Percentiles rank a stretch among this genome's conserved stretches.
phyloP scores from a whole-genome alignment of 2,329 filamentous ascomycete genomes.

The Calonectria crousiana region DNA sequence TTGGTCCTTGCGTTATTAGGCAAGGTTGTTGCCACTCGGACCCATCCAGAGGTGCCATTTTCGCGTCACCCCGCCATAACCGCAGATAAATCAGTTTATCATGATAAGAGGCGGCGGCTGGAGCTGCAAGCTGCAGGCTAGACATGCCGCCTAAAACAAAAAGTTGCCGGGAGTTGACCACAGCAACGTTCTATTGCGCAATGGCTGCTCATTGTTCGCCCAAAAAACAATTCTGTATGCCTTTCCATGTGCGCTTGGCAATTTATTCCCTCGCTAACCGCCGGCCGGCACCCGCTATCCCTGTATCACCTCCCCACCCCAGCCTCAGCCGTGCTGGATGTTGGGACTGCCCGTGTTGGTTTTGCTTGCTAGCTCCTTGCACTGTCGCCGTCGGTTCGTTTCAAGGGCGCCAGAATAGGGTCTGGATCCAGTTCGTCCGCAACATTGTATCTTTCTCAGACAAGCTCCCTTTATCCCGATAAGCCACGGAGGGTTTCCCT shows the following conservation, averaged over 20 bases:
- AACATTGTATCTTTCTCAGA: background rate
- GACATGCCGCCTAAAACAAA: background rate
- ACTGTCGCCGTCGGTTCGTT: background rate
- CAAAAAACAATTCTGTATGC: background rate
- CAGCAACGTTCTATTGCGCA: constrained; percentile 1
- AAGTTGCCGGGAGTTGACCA: background rate
- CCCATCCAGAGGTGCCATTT: constrained; percentile 10
- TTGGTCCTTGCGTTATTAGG: constrained; percentile 18
- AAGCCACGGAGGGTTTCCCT: background rate
- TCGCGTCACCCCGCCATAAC: constrained; percentile 15
- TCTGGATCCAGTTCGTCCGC: background rate
- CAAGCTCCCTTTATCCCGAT: background rate
- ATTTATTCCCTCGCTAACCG: constrained; percentile 9
- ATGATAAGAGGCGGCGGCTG: constrained; percentile 5
- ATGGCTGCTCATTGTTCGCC: background rate
- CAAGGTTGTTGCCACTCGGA: constrained; percentile 12
- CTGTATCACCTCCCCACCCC: background rate
- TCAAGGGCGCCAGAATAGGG: background rate
- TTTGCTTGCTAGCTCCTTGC: background rate
- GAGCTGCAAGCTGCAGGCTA: constrained; percentile 3
- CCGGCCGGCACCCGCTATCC: background rate
- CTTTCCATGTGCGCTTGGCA: background rate
- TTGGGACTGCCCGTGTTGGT: background rate
- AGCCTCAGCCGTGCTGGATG: constrained; percentile 6
- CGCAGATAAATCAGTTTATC: constrained; percentile 7